Evolutionary conservation across 208 protist species (phyloP), one percentile per base, ranked within the genome.

Genomic region (Porcisia deanei): DNA sequence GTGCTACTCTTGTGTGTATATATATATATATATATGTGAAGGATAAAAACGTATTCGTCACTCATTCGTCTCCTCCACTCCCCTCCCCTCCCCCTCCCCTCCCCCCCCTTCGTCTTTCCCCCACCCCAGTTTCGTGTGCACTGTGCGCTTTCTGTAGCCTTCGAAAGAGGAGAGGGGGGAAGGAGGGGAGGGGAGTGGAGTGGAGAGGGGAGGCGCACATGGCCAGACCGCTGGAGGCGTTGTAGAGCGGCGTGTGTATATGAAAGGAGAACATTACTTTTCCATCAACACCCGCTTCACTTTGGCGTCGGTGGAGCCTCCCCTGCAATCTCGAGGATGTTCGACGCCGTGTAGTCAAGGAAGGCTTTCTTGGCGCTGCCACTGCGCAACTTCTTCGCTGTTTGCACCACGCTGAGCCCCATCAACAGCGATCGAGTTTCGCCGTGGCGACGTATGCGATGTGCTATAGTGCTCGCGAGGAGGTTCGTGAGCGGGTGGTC

Each of bases 401-500:
- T 85, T 47, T 92, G 78, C 53, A 79, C 77, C 0, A 95, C 73
- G 41, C 88, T 92, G n/a, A 95, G 64, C 53, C 88, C 89, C 84
- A 97, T 76, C 39, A 95, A 68, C 37, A 97, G 70, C 22, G 86
- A 73, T 45, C 89, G 79, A 57, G 63, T 22, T 65, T 92, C 90
- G 1, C 90, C 89, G 63, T 73, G 71, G 37, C 80, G 68, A 16
- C 84, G 85, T 25, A 97, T 75, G 30, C 67, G 75, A 58, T 88
- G 84, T 4, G 86, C 87, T 39, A 94, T 43, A 52, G 83, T 84
- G 75, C 85, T 85, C 25, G 90, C 87, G 25, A 91, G 53, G 41
- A 95, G 66, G 69, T 91, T 90, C 47, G 92, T 97, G 8, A 97
- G 86, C 0, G 90, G 87, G 81, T 95, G 80, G 79, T 97, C 92